Base-by-base conservation (phyloP, 345 rosid species). In the Nephelium lappaceum region DNA sequence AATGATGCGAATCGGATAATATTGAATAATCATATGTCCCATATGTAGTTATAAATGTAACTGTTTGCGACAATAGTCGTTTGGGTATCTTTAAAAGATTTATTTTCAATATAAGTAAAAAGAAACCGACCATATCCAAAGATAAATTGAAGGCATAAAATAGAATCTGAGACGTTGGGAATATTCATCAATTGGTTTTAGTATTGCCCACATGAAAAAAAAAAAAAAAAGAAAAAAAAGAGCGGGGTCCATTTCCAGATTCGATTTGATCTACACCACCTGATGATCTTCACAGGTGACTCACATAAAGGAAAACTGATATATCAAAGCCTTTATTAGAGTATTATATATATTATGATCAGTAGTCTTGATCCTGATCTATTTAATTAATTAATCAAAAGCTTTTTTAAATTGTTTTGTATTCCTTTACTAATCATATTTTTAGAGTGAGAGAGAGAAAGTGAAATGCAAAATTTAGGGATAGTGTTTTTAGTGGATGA, bases 61-160 rank as follows among this genome's bases (percentile, higher is more conserved):
- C 36, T 2, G 36, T 16, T 42, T 74, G 78, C n/a, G n/a, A n/a
- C n/a, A n/a, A n/a, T n/a, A n/a, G n/a, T 81, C 69, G 11, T 45
- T 39, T 41, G 49, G n/a, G 58, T 39, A 64, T 14, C 55, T 10
- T 61, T 12, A 12, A 42, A 57, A 47, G 16, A 47, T 57, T 57
- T 60, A 10, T 49, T 42, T 39, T 8, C 19, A 16, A 43, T 41
- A 6, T 14, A 73, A 49, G 57, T 36, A 43, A 62, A 85, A 81
- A 19, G 73, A 79, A 81, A 79, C 85, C 86, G 85, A 66, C 86
- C 89, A 81, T 83, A 75, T 86, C 82, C 77, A 72, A 1, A 70
- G 64, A 49, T 63, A 57, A 67, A 49, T 42, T 23, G 58, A 14
- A 19, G 11, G 25, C 11, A 66, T 67, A 39, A 58, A 2, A 36